Conservation (phyloP, 768 basidiomycete genomes). For the Sarcodon aspratus region DNA sequence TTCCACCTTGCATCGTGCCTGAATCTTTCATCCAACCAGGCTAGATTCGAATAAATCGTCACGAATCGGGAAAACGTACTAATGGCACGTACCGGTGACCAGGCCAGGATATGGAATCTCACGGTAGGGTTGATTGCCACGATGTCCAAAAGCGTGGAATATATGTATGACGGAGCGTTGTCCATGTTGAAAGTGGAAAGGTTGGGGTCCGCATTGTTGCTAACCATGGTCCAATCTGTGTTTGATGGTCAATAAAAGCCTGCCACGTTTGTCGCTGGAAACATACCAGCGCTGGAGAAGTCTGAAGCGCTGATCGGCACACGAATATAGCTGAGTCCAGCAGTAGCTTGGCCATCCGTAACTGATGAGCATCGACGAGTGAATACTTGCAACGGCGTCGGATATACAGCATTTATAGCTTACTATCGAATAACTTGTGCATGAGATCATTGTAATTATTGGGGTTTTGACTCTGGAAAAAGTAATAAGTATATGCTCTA, state of each 20-base stretch:
- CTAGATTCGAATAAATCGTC: conserved; percentile 19
- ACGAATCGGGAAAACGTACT: no score
- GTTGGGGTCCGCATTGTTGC: conserved; percentile 30
- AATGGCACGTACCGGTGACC: conserved; percentile 51
- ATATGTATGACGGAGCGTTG: conserved; percentile 49
- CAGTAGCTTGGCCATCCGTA: conserved; percentile 46
- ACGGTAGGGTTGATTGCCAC: conserved; percentile 38
- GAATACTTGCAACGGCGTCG: not conserved
- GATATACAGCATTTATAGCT: conserved; percentile 2
- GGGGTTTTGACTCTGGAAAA: conserved; percentile 27
- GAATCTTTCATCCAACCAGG: conserved; percentile 74
- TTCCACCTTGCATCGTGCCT: conserved; percentile 57
- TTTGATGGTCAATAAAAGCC: no score
- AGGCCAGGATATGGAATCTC: conserved; percentile 51
- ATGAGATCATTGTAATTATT: conserved; percentile 49
- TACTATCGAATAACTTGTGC: conserved; percentile 43
- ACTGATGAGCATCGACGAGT: conserved; percentile 17
- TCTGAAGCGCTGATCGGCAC: conserved; percentile 66
- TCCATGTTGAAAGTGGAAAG: conserved; percentile 47
- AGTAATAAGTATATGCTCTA: not conserved
- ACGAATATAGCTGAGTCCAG: conserved; percentile 60
- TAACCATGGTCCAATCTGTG: no score
- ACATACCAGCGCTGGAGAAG: conserved; percentile 41
- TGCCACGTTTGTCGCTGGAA: no score
- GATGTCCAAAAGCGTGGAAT: conserved; percentile 55